Conservation (phyloP, 2,329 filamentous ascomycete genomes). For the Aspergillus bombycis region DNA sequence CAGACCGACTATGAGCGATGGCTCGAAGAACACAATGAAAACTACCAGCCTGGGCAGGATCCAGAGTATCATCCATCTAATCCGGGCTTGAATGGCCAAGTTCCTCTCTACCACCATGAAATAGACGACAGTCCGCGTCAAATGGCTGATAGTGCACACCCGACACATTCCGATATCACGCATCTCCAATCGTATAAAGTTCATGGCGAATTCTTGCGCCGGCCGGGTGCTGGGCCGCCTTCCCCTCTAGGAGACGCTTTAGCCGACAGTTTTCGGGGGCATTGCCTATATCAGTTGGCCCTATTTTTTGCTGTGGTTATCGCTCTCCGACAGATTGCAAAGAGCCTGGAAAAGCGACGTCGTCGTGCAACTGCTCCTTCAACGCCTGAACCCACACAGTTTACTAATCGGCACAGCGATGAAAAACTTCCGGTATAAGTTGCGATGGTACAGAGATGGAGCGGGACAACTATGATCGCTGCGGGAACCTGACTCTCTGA, state of each 20-base stretch:
- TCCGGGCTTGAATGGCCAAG: neutral
- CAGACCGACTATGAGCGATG: neutral
- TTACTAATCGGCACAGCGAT: neutral
- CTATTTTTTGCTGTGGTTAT: neutral
- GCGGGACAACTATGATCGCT: neutral
- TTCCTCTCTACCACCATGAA: neutral
- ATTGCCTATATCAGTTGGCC: neutral
- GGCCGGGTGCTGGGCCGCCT: neutral
- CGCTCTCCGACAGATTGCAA: neutral
- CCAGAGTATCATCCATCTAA: neutral
- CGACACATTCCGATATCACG: neutral
- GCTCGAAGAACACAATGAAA: neutral
- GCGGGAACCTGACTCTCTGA: neutral
- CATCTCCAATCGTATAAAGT: neutral
- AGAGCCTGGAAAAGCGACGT: neutral
- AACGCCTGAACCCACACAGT: too few relatives aligned
- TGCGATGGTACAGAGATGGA: neutral
- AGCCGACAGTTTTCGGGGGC: neutral
- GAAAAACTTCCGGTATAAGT: neutral
- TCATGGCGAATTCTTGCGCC: neutral
- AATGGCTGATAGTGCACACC: neutral
- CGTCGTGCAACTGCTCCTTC: neutral
- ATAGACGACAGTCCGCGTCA: neutral
- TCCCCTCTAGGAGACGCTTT: neutral
- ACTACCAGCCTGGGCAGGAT: neutral